A percentile compares a stretch with the other conserved stretches of the same genome.
Conservation (phyloP, 2,329 filamentous ascomycete species). For the Talaromyces sp. region DNA sequence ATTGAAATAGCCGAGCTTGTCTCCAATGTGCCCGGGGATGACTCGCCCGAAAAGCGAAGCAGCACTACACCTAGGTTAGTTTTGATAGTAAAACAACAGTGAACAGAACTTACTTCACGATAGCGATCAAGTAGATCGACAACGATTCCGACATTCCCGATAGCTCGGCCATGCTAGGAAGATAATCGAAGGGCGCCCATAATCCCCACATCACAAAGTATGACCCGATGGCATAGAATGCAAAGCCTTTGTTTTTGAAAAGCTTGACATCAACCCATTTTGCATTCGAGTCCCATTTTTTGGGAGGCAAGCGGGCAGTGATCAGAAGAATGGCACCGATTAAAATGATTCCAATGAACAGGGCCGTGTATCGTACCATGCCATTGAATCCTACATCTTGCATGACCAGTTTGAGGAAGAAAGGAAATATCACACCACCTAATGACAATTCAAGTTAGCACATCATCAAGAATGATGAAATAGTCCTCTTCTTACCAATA, state of each 20-base stretch:
- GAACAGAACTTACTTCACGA: not conserved
- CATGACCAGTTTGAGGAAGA: not conserved
- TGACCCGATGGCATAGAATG: conserved; percentile 26
- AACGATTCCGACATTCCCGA: conserved; percentile 4
- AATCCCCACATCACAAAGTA: conserved; percentile 31
- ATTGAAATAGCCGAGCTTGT: conserved; percentile 1
- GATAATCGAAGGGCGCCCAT: conserved; percentile 30
- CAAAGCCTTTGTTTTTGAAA: not conserved
- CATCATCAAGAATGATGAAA: not conserved
- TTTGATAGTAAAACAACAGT: not conserved
- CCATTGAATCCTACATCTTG: not conserved
- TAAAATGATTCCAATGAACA: not conserved
- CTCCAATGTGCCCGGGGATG: conserved; percentile 1
- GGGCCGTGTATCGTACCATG: not conserved
- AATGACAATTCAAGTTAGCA: not conserved
- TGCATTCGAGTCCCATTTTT: not conserved
- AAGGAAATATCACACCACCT: not conserved
- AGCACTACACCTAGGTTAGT: not conserved
- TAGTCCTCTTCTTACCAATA: not conserved
- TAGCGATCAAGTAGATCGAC: not conserved
- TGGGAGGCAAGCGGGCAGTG: not conserved
- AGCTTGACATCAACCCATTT: not conserved
- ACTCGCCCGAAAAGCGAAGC: conserved; percentile 2
- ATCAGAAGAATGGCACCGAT: not conserved
- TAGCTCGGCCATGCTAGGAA: conserved; percentile 21